Evolutionary conservation across 108 stramenopile species (phyloP).

Genomic region (Skeletonema menzelii): DNA sequence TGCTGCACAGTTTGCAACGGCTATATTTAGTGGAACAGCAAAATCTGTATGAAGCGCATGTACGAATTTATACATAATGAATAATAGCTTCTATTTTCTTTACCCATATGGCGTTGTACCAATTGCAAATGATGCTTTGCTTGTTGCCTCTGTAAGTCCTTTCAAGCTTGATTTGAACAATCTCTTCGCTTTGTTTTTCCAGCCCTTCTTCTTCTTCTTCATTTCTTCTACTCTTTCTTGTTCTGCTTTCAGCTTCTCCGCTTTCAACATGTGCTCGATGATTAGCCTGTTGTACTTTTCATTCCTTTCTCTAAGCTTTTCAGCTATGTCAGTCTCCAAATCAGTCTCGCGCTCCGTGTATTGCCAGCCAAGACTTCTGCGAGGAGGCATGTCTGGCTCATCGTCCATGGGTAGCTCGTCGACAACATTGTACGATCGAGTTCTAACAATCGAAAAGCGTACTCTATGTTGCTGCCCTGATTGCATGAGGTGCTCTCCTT

Average conservation of each 20-base stretch:
- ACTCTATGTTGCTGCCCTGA: neutral
- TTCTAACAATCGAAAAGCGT: constrained; percentile 10
- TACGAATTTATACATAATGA: neutral
- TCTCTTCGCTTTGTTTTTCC: constrained; percentile 8
- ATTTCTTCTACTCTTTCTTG: neutral
- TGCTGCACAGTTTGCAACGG: constrained; percentile 29
- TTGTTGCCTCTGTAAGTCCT: constrained; percentile 8
- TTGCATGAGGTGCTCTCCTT: neutral
- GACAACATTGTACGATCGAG: constrained; percentile 9
- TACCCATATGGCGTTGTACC: neutral
- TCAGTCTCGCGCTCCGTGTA: constrained; percentile 7
- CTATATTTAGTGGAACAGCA: neutral
- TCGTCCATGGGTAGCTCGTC: constrained; percentile 7
- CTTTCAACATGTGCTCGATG: constrained; percentile 3
- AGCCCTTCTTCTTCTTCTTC: constrained; percentile 26
- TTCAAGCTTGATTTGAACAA: constrained; percentile 11
- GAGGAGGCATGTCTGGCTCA: constrained; percentile 4
- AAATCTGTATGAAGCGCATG: neutral
- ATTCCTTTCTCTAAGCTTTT: neutral
- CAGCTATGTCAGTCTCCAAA: neutral
- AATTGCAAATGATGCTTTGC: neutral
- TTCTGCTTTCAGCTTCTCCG: neutral
- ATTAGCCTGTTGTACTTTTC: constrained; percentile 2
- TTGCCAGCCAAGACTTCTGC: constrained; percentile 19
- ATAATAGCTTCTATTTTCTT: neutral